Conservation (phyloP, 148 eudicot genomes). For the Chenopodium formosanum region DNA sequence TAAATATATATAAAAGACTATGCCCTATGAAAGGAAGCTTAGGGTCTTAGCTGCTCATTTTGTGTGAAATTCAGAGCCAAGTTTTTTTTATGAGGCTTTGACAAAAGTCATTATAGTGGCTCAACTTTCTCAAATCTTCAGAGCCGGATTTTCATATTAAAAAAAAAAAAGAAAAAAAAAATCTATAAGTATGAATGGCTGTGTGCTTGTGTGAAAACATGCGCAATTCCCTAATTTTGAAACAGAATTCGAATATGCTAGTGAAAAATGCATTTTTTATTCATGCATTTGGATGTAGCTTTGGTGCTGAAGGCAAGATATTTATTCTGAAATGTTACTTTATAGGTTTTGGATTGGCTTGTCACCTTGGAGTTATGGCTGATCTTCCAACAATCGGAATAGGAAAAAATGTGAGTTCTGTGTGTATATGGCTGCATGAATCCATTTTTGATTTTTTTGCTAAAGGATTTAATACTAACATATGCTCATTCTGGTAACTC, state of each 20-base stretch:
- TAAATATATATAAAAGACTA: neutral
- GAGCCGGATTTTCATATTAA: neutral
- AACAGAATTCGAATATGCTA: neutral
- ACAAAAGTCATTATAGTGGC: neutral
- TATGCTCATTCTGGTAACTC: neutral
- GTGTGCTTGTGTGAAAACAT: neutral
- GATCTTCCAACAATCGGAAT: constrained; percentile 84
- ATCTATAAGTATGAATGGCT: neutral
- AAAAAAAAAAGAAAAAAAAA: too few species aligned
- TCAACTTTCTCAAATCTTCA: neutral
- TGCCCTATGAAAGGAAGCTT: neutral
- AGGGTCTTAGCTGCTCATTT: neutral
- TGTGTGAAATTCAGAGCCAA: neutral
- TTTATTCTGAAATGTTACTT: constrained; percentile 15
- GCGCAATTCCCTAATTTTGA: neutral
- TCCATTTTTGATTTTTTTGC: neutral
- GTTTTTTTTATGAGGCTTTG: neutral
- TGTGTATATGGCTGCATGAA: neutral
- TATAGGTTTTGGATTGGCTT: constrained; percentile 94
- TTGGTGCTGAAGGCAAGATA: neutral
- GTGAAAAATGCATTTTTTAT: neutral
- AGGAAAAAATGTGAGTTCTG: constrained; percentile 80
- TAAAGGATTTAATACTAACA: neutral
- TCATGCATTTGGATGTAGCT: neutral
- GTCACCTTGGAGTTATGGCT: constrained; percentile 90